phyloP scores from a whole-genome alignment of 805 yeast species.

The Candida nitratophila region DNA sequence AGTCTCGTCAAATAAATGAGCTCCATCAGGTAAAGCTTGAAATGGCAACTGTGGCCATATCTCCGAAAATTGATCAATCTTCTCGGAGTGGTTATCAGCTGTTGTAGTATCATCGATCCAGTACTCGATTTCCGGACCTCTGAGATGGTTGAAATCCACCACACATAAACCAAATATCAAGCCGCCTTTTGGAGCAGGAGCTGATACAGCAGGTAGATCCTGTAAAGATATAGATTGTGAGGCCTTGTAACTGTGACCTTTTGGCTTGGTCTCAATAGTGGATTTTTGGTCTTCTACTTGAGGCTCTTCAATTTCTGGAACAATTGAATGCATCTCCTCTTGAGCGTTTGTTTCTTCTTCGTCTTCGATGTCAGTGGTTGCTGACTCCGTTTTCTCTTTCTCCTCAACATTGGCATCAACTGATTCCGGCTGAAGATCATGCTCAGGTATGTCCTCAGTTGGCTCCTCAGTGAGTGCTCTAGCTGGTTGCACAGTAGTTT shows the following conservation, averaged over 20 bases:
- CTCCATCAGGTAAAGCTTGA: slow-evolving; percentile 94
- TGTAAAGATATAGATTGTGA: not conserved
- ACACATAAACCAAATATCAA: slow-evolving; percentile 77
- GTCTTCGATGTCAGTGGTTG: not conserved
- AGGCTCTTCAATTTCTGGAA: not conserved
- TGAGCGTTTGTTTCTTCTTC: not conserved
- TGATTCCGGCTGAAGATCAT: too few relatives aligned
- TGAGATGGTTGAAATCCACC: slow-evolving; percentile 83
- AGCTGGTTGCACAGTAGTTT: too few relatives aligned
- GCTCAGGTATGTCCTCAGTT: too few relatives aligned
- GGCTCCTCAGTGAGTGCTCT: too few relatives aligned
- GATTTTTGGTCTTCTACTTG: not conserved
- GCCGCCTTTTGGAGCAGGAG: slow-evolving; percentile 1
- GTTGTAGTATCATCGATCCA: slow-evolving; percentile 50
- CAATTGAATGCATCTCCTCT: not conserved
- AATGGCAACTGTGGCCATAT: slow-evolving; percentile 88
- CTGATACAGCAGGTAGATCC: not conserved
- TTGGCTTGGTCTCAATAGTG: not conserved
- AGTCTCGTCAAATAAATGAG: slow-evolving; percentile 89
- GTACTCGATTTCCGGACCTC: slow-evolving; percentile 95
- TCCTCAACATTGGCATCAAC: not conserved
- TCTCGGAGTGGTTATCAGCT: slow-evolving; percentile 25
- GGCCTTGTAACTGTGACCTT: not conserved
- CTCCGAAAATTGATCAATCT: slow-evolving; percentile 25
- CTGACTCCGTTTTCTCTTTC: not conserved